These are phyloP conservation scores for Podila epigama DNA, from an alignment of 192 early-diverging fungal genomes.

Conservation along the genomic window DNA sequence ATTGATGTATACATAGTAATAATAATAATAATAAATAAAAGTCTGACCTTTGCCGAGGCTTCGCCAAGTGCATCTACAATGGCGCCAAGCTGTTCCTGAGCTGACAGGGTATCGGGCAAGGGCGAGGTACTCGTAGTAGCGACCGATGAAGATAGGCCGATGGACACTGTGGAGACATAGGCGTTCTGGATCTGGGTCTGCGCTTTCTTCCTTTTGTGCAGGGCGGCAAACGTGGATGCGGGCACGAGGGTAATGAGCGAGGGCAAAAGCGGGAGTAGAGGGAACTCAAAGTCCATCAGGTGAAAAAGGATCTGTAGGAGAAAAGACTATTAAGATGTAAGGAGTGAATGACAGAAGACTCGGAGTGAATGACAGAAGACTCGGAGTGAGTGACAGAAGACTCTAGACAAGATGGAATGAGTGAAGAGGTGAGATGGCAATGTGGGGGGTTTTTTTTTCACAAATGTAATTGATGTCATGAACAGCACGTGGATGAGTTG, in stretches of 20 bases:
- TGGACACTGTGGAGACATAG: slow-evolving; percentile 20
- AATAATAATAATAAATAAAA: not conserved
- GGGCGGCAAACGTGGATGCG: slow-evolving; percentile 34
- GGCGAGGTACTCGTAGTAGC: not conserved
- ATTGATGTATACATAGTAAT: not conserved
- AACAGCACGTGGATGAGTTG: no score
- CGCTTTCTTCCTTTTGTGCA: slow-evolving; percentile 16
- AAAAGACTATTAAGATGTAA: no score
- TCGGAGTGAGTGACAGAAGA: no score
- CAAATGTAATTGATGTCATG: no score
- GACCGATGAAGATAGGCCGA: not conserved
- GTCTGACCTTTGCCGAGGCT: slow-evolving; percentile 47
- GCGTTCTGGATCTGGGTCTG: slow-evolving; percentile 23
- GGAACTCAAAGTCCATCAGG: slow-evolving; percentile 46
- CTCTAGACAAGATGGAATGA: no score
- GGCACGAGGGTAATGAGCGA: slow-evolving; percentile 43
- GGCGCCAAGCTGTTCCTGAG: slow-evolving; percentile 36
- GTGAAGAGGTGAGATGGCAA: no score
- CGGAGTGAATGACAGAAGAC: no score
- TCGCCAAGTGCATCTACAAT: slow-evolving; percentile 50
- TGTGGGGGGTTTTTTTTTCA: no score
- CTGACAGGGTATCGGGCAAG: slow-evolving; percentile 1
- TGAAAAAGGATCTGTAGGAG: not conserved
- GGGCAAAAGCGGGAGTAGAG: slow-evolving; percentile 37
- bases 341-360: no score